Evolutionary conservation across 2,329 filamentous ascomycete genomes (phyloP).

Genomic region (Colletotrichum graminicola): DNA sequence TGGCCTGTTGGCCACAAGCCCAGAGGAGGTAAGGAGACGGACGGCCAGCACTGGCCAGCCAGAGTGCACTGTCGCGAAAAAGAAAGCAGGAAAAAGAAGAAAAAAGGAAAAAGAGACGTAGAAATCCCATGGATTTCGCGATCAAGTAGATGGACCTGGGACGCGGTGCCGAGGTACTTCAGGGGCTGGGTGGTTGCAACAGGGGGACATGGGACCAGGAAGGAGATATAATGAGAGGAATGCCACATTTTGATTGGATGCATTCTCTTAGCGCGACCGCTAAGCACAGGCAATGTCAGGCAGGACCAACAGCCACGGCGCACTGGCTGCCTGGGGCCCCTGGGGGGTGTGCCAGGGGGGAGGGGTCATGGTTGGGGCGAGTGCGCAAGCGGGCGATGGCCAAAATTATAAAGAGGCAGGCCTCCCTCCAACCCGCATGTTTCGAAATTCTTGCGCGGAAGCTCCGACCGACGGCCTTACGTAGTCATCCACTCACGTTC

Average conservation of each 20-base stretch:
- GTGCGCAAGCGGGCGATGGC: conserved; percentile 52
- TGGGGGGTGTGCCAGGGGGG: conserved; percentile 41
- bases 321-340: conserved; percentile 46
- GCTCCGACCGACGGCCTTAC: conserved; percentile 67
- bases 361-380: conserved; percentile 56
- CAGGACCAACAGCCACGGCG: conserved; percentile 58
- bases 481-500: conserved; percentile 60
- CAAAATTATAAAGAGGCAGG: conserved; percentile 70
- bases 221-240: conserved; percentile 56
- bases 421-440: conserved; percentile 65
- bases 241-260: conserved; percentile 55
- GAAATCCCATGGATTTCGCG: background rate
- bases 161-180: conserved; percentile 49
- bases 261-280: conserved; percentile 50
- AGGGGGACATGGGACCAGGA: conserved; percentile 50
- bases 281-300: conserved; percentile 55
- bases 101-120: background rate
- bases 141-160: conserved; percentile 30
- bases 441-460: conserved; percentile 66
- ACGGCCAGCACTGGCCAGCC: conserved; percentile 16
- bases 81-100: conserved; percentile 4
- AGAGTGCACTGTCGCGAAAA: conserved; percentile 37
- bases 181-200: conserved; percentile 52
- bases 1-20: background rate
- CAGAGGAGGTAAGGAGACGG: conserved; percentile 5